Base-by-base conservation (phyloP, 73 alveolate genomes). In the Paramecium bursaria region DNA sequence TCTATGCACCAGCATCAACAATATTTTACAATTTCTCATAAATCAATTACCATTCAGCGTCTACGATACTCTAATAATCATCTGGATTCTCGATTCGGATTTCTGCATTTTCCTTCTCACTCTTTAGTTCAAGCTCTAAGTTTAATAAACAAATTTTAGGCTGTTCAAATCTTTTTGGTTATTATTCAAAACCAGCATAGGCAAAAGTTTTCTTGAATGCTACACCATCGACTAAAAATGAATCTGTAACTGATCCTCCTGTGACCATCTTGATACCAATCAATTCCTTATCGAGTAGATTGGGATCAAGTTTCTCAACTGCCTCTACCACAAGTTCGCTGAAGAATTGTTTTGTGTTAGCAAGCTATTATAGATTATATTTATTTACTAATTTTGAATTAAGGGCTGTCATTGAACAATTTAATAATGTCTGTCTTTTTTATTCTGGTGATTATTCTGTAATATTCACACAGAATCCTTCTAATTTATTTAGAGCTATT, bases 11-110 rank as follows among this genome's bases (percentile, higher is more conserved):
- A 17, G 98, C 82, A 48, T 92, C 85, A 33, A 90, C 95, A 23
- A 96, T 95, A 49, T 88, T 90, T 27, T 96, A 97, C 21, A 96
- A 91, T 91, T 96, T 96, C 67, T 95, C 96, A 77, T 96, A 97
- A 90, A 96, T 96, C 75, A 96, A 88, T 26, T 91, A 87, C 99
- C 99, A 96, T 88, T 96, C 99, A 54, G 99, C 99, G 85, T 96
- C 99, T 19, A 96, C 98, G 44, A 96, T 95, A 75, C 86, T 74
- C 80, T 96, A 96, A 92, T 91, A 96, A 49, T 91, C 91, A 14
- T 94, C 98, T 9, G 99, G 99, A 44, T 95, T 95, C 21, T 92
- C 97, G 61, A 96, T 95, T 90, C 99, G 73, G 75, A 95, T 90
- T 90, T 94, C 99, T 46, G 98, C 97, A 57, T 91, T 95, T 74